A percentile compares a stretch with the other conserved stretches of the same genome.
phyloP scores from a whole-genome alignment of 2,329 filamentous ascomycete genomes.

The Penicillium fuscoglaucum region DNA sequence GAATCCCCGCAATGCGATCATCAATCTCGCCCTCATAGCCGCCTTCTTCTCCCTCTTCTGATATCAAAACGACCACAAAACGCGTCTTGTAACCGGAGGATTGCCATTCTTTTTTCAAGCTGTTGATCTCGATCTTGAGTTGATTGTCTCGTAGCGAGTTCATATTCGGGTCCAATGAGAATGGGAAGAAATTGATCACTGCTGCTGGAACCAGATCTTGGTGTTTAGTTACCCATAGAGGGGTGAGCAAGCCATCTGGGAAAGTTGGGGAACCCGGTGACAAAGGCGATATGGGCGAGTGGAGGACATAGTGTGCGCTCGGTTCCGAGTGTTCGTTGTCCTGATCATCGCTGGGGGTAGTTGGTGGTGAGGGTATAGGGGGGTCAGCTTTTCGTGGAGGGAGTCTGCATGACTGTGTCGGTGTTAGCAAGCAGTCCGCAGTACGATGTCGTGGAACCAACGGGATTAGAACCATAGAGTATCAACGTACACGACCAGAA shows the following conservation, averaged over 20 bases:
- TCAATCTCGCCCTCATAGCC: slow-evolving; percentile 63
- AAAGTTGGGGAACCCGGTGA: slow-evolving; percentile 80
- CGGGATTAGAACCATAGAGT: neutral
- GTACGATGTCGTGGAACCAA: neutral
- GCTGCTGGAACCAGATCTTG: slow-evolving; percentile 79
- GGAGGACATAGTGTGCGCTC: slow-evolving; percentile 60
- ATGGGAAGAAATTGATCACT: slow-evolving; percentile 76
- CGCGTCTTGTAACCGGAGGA: slow-evolving; percentile 68
- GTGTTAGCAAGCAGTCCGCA: slow-evolving; percentile 20
- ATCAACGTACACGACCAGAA: slow-evolving; percentile 73
- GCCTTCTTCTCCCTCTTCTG: slow-evolving; percentile 67
- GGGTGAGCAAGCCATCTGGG: slow-evolving; percentile 83
- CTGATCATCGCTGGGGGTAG: slow-evolving; percentile 53
- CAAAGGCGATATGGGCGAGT: slow-evolving; percentile 89
- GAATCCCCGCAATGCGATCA: slow-evolving; percentile 75
- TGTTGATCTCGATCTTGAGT: slow-evolving; percentile 82
- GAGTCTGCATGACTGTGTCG: slow-evolving; percentile 52
- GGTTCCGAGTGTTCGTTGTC: slow-evolving; percentile 35
- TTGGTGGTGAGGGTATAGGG: slow-evolving; percentile 52
- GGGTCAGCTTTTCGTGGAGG: slow-evolving; percentile 64
- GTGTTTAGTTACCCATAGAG: slow-evolving; percentile 84
- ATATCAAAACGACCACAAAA: slow-evolving; percentile 74
- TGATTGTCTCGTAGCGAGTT: slow-evolving; percentile 81
- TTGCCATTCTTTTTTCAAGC: slow-evolving; percentile 65
- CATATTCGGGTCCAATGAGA: slow-evolving; percentile 70